Evolutionary conservation across 805 yeast genomes (phyloP), one percentile per base, ranked within the genome.

Genomic region (Wickerhamiella australiensis): DNA sequence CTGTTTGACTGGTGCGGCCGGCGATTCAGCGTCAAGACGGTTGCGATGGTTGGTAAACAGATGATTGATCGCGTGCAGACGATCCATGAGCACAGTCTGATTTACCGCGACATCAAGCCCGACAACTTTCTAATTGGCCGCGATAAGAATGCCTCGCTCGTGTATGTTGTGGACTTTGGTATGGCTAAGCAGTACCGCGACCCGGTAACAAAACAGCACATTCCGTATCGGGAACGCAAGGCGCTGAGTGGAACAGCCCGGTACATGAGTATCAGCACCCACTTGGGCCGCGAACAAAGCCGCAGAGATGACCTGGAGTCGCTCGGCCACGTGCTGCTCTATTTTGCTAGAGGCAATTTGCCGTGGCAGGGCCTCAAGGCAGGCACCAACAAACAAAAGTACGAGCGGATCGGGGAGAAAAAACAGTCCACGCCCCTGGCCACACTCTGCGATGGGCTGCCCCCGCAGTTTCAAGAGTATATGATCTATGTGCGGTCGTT

Each of bases 351-450:
- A 59, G 98, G 98, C 42, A 85, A 85, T 52, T 72, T 92, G 61
- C 98, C 98, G 54, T 92, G 98, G 98, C 98, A 92, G 71, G 98
- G 98, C 22, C 74, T 92, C 57, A 90, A 92, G 66, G 98, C 98
- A 5, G 96, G 96, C 56, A 88, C 95, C 37, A 92, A 92, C 72
- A 90, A 92, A 68, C 96, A 86, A 61, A 92, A 92, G 69, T 92
- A 92, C 67, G 97, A 92, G 66, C 88, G 87, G 65, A 92, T 92
- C 65, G 97, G 98, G 53, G 94, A 88, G 64, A 90, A 87, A 71
- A 92, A 92, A 65, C 86, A 88, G 68, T 75, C 86, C 2, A 90
- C 98, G 1, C 80, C 84, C 45, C 82, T 88, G 53, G 76, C 75
- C 58, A 96, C 86, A 57, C 72, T 92, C 53, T 84, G 96, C 59